These are phyloP conservation scores for Bruguiera hainesii DNA, from an alignment of 441 rosid species.

Conservation along the genomic window DNA sequence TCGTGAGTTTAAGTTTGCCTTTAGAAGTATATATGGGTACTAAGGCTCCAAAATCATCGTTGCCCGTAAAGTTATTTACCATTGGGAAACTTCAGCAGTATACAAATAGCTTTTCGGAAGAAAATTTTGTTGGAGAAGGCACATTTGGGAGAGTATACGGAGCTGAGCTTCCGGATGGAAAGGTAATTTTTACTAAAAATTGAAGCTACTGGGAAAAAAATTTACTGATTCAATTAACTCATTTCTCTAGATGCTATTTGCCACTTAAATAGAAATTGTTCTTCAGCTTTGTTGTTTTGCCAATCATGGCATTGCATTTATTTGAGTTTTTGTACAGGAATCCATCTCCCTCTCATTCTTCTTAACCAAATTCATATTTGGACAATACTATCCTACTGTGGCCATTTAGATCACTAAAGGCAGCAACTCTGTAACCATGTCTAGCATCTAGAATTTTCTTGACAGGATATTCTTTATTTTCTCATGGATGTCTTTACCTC, in stretches of 20 bases:
- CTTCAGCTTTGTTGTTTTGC: constrained; percentile 5
- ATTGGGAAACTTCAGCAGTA: constrained; percentile 84
- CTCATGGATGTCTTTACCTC: background rate
- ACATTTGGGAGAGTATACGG: constrained; percentile 65
- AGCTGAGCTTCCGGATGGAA: constrained; percentile 76
- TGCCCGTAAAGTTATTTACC: constrained; percentile 49
- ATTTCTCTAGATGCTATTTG: background rate
- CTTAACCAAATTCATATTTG: background rate
- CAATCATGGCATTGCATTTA: background rate
- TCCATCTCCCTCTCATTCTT: background rate
- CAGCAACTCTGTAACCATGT: background rate
- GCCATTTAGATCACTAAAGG: background rate
- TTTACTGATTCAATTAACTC: no score
- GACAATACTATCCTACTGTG: background rate
- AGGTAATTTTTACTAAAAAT: constrained; percentile 33
- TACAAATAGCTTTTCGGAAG: constrained; percentile 72
- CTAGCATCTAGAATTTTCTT: background rate
- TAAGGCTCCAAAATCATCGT: constrained; percentile 31
- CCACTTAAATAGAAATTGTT: background rate
- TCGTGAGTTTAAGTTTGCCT: constrained; percentile 28
- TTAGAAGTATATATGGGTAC: constrained; percentile 27
- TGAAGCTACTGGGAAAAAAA: no score
- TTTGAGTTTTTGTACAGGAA: background rate
- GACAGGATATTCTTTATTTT: background rate
- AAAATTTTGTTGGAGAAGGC: constrained; percentile 75